phyloP scores from a whole-genome alignment of 2,329 filamentous ascomycete species.

The Curvularia sp. region DNA sequence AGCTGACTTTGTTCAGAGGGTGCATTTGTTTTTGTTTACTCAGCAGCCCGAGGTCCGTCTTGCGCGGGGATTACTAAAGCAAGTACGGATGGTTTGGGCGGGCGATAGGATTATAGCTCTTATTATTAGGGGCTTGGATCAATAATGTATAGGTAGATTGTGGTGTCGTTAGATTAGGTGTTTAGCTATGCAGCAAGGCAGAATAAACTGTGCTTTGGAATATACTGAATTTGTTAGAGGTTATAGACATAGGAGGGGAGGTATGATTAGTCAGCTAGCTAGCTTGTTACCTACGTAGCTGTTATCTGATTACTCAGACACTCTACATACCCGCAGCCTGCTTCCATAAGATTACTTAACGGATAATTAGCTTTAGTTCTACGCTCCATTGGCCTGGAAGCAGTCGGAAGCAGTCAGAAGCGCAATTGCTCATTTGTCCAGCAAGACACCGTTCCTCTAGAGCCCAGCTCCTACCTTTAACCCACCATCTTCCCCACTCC shows the following conservation, averaged over 20 bases:
- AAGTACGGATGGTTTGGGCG: neutral
- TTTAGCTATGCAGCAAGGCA: neutral
- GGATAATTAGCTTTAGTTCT: neutral
- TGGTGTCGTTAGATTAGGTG: constrained; percentile 1
- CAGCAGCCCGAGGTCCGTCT: neutral
- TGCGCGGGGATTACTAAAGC: neutral
- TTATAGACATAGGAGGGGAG: neutral
- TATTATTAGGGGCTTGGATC: neutral
- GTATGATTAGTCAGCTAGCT: neutral
- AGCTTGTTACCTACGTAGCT: neutral
- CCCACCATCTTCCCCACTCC: neutral
- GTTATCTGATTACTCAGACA: neutral
- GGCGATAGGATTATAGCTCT: neutral
- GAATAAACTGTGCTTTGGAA: neutral
- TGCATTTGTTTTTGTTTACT: neutral
- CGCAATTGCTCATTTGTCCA: neutral
- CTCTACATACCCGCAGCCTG: neutral
- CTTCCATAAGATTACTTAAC: neutral
- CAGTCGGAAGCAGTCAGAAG: neutral
- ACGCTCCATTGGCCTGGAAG: neutral
- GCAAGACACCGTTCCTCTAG: neutral
- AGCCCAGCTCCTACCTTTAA: neutral
- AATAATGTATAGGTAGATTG: constrained; percentile 1
- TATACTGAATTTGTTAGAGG: constrained; percentile 1
- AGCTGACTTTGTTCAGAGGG: neutral